A percentile compares a stretch with the other conserved stretches of the same genome.
Evolutionary conservation across 78 protist genomes (phyloP).

Genomic region (Polysphondylium violaceum): DNA sequence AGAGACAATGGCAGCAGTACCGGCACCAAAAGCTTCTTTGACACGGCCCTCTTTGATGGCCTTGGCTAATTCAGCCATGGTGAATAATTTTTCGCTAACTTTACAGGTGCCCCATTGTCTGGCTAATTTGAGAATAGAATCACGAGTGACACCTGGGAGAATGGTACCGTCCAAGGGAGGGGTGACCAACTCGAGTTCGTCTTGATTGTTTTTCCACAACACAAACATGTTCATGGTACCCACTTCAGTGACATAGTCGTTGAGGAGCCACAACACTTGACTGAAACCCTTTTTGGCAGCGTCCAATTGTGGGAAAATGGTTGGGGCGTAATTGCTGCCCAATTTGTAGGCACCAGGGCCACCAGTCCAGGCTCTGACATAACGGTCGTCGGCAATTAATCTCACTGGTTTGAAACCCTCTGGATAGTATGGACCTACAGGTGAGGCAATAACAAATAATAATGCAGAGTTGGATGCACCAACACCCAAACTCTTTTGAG

Average conservation of each 20-base stretch:
- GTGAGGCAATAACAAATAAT: constrained; percentile 91
- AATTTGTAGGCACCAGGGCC: constrained; percentile 49
- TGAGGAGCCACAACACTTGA: constrained; percentile 98
- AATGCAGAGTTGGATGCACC: constrained; percentile 56
- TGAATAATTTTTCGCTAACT: constrained; percentile 91
- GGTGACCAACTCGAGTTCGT: constrained; percentile 88
- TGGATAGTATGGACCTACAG: constrained; percentile 98
- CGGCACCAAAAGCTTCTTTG: constrained; percentile 97
- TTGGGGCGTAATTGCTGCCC: constrained; percentile 97
- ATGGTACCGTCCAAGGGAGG: constrained; percentile 96
- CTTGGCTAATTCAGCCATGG: constrained; percentile 91
- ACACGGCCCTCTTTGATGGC: constrained; percentile 90
- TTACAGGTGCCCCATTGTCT: constrained; percentile 89
- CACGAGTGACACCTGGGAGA: constrained; percentile 98
- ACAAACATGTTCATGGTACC: constrained; percentile 99
- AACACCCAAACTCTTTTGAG: constrained; percentile 85
- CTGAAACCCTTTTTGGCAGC: constrained; percentile 91
- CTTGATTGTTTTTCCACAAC: constrained; percentile 90
- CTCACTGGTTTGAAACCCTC: constrained; percentile 96
- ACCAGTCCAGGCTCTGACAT: constrained; percentile 91
- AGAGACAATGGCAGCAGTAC: constrained; percentile 98
- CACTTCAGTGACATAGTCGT: constrained; percentile 97
- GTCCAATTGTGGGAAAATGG: constrained; percentile 93
- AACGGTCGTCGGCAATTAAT: constrained; percentile 89
- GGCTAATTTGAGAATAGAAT: constrained; percentile 90